Evolutionary conservation across 306 rosid genomes (phyloP).

Genomic region (Malus sieversii): DNA sequence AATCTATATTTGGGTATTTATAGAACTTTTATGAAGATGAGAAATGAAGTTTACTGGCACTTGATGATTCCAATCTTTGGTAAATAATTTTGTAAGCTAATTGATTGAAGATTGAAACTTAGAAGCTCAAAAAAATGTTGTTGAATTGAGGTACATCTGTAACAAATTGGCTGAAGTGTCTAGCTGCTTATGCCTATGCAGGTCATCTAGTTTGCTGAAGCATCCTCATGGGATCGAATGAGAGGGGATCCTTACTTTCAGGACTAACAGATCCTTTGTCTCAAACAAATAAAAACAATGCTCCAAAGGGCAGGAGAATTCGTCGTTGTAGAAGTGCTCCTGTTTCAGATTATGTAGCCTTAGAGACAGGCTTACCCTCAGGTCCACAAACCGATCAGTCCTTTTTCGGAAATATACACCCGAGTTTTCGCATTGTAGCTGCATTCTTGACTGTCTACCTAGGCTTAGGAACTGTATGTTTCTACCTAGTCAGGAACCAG

Average conservation of each 20-base stretch:
- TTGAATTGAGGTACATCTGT: background rate
- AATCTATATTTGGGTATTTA: background rate
- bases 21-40: background rate
- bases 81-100: background rate
- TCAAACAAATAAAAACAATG: slow-evolving; percentile 13
- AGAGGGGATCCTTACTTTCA: slow-evolving; percentile 32
- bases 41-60: background rate
- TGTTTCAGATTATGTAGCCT: slow-evolving; percentile 2
- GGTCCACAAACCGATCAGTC: slow-evolving; percentile 15
- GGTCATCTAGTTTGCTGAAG: slow-evolving; percentile 9
- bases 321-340: slow-evolving; percentile 57
- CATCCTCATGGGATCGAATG: slow-evolving; percentile 41
- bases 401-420: slow-evolving; percentile 20
- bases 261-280: slow-evolving; percentile 8
- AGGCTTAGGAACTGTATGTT: slow-evolving; percentile 33
- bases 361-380: slow-evolving; percentile 2
- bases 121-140: background rate
- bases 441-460: slow-evolving; percentile 23
- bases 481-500: slow-evolving; percentile 32
- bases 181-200: slow-evolving; percentile 7
- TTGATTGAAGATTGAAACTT: background rate
- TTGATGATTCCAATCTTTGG: background rate
- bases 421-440: slow-evolving; percentile 20
- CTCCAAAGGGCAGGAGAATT: slow-evolving; percentile 29
- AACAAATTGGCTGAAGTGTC: slow-evolving; percentile 4